phyloP scores from a whole-genome alignment of 2,329 filamentous ascomycete genomes.

The Botrytis cinerea region DNA sequence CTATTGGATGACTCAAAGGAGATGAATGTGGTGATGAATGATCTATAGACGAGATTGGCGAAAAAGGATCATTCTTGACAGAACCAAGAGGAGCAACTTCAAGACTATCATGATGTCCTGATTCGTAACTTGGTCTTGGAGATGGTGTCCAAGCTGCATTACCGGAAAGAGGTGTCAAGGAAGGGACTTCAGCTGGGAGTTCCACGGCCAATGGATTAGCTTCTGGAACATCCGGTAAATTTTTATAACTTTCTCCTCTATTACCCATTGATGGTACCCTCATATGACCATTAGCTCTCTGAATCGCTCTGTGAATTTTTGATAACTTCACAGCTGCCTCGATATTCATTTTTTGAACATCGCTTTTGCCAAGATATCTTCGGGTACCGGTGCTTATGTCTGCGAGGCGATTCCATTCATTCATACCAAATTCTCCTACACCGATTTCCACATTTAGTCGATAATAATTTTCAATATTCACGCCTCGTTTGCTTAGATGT shows the following conservation, averaged over 20 bases:
- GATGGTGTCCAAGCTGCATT: conserved; percentile 31
- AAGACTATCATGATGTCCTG: conserved; percentile 37
- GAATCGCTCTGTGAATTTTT: conserved; percentile 76
- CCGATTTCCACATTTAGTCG: conserved; percentile 96
- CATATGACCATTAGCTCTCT: conserved; percentile 31
- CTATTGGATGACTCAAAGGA: conserved; percentile 26
- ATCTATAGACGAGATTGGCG: conserved; percentile 37
- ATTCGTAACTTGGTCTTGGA: conserved; percentile 41
- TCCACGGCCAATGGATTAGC: conserved; percentile 50
- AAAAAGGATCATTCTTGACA: conserved; percentile 43
- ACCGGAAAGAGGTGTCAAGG: conserved; percentile 24
- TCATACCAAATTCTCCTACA: conserved; percentile 97
- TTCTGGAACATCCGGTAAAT: conserved; percentile 43
- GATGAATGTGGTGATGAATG: conserved; percentile 26
- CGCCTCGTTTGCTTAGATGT: conserved; percentile 72
- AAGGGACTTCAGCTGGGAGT: conserved; percentile 53
- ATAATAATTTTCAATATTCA: conserved; percentile 89
- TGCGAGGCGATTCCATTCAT: conserved; percentile 91
- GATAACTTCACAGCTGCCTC: conserved; percentile 78
- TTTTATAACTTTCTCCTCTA: conserved; percentile 26
- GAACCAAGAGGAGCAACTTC: conserved; percentile 28
- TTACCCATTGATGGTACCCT: conserved; percentile 16
- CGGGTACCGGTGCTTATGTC: conserved; percentile 93
- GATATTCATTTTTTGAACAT: conserved; percentile 75
- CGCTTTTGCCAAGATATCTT: conserved; percentile 73